Evolutionary conservation across 345 rosid genomes (phyloP).

Genomic region (Hevea brasiliensis): DNA sequence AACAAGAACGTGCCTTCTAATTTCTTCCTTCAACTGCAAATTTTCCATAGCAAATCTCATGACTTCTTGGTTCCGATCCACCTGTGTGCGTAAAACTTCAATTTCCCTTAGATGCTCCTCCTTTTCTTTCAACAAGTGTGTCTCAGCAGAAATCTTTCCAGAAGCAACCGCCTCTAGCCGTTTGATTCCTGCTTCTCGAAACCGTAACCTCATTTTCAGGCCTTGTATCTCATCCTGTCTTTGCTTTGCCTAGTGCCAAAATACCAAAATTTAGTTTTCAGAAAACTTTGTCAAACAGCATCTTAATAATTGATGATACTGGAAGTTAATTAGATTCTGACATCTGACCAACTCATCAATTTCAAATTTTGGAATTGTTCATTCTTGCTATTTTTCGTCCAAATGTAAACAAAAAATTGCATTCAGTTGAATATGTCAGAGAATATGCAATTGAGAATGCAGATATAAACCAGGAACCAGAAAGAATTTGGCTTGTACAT

Average conservation of each 20-base stretch:
- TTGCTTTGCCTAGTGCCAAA: constrained; percentile 63
- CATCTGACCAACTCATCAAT: background rate
- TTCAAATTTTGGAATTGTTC: background rate
- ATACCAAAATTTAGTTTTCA: background rate
- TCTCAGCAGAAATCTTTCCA: constrained; percentile 84
- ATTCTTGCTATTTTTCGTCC: background rate
- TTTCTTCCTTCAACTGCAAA: constrained; percentile 84
- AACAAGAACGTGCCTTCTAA: constrained; percentile 61
- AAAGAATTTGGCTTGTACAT: constrained; percentile 23
- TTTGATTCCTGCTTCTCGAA: constrained; percentile 86
- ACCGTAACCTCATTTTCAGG: constrained; percentile 85
- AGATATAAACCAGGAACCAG: background rate
- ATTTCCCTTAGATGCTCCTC: constrained; percentile 79
- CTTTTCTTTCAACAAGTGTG: constrained; percentile 79
- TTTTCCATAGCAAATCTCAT: constrained; percentile 98
- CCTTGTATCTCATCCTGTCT: constrained; percentile 90
- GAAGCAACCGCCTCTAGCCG: constrained; percentile 83
- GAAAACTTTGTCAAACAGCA: background rate
- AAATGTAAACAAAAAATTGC: background rate
- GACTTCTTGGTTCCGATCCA: constrained; percentile 90
- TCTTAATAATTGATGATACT: background rate
- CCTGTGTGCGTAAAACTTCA: constrained; percentile 74
- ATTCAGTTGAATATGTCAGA: background rate
- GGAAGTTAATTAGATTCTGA: background rate
- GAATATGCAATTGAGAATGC: background rate